Base-by-base conservation (phyloP, 1,284 basidiomycete genomes). In the Malassezia psittaci region DNA sequence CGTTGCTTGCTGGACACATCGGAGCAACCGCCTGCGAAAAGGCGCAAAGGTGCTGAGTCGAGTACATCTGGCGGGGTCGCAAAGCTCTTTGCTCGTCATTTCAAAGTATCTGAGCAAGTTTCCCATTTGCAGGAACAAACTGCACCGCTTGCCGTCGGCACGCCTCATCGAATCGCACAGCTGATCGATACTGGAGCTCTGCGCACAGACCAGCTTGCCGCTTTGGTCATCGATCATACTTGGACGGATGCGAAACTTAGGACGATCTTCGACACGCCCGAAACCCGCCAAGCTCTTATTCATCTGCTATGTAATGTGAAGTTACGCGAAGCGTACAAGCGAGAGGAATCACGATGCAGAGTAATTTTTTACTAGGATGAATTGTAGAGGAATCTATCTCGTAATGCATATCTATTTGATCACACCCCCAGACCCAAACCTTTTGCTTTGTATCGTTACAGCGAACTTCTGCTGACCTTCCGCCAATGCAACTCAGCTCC, bases 41-140 rank as follows among this genome's bases (percentile, higher is more conserved):
- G 52, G 15, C 39, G 36, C 24, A 57, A 49, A 34, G 35, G 42
- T 18, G 35, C 16, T 24, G 15, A 24, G 33, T 12, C 16, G 7
- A n/a, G 18, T 18, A 38, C n/a, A 29, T 40, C 16, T 9, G 32
- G 35, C 21, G 34, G 29, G 8, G 69, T 72, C 0, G 69, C 63
- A 21, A 72, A 72, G 57, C 63, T 72, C 21, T 72, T 72, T 59
- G 68, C 69, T 32, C 66, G 69, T 18, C 69, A 72, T 47, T 72
- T 72, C 39, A 72, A 72, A 57, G 54, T 67, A 42, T 60, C 65
- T 50, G 66, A 65, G 48, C 68, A 70, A 44, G 61, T 57, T 35
- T 50, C 57, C n/a, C 69, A 62, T 60, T 61, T 72, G n/a, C 42
- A 54, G 24, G 52, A 61, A 10, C 59, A 68, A 24, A 56, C 57